Conservation (phyloP, 2,329 filamentous ascomycete genomes). For the Colletotrichum lindemuthianum region DNA sequence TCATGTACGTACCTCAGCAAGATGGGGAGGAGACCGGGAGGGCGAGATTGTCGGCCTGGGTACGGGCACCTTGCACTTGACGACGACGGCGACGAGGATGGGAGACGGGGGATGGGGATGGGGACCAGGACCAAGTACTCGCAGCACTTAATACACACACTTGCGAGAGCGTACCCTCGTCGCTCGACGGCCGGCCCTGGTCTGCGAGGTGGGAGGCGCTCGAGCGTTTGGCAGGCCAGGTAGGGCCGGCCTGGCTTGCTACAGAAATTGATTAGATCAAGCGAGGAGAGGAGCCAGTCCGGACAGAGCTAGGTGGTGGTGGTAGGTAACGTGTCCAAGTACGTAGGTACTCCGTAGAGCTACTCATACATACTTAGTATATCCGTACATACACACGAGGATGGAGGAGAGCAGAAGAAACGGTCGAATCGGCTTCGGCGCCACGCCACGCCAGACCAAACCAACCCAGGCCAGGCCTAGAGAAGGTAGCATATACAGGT, state of each 20-base stretch:
- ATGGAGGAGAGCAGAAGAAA: too few species aligned
- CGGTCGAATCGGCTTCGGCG: too few species aligned
- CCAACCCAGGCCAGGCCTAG: slow-evolving; percentile 4
- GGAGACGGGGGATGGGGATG: neutral
- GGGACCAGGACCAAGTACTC: neutral
- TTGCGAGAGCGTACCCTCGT: slow-evolving; percentile 7
- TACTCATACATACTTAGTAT: too few species aligned
- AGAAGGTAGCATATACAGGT: neutral
- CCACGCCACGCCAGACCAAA: slow-evolving; percentile 26
- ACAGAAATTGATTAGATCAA: slow-evolving; percentile 42
- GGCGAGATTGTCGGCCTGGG: neutral
- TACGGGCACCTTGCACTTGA: neutral
- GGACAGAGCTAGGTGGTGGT: slow-evolving; percentile 37
- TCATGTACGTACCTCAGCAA: too few species aligned
- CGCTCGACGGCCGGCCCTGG: slow-evolving; percentile 21
- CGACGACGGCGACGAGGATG: too few species aligned
- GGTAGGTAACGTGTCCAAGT: neutral
- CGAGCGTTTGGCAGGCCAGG: slow-evolving; percentile 37
- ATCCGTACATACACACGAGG: too few species aligned
- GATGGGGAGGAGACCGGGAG: neutral
- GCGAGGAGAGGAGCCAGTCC: slow-evolving; percentile 30
- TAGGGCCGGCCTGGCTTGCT: slow-evolving; percentile 37
- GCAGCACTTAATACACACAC: neutral
- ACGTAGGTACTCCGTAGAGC: too few species aligned
- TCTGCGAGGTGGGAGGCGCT: slow-evolving; percentile 33